phyloP scores from a whole-genome alignment of 192 early-diverging fungal genomes.

The Mortierella alpina region DNA sequence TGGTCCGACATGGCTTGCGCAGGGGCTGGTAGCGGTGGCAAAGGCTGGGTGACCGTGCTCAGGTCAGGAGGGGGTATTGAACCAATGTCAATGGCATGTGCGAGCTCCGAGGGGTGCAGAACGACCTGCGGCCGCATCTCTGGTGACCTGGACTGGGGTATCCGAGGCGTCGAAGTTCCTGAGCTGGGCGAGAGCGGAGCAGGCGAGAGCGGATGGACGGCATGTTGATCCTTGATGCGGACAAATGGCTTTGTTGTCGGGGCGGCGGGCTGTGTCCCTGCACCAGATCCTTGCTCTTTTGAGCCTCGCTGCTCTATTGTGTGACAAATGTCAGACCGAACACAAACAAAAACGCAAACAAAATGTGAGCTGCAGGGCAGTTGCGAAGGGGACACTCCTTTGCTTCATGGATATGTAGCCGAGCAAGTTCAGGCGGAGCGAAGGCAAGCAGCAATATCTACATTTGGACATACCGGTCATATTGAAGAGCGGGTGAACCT shows the following conservation, averaged over 20 bases:
- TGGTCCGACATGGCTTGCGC: constrained; percentile 14
- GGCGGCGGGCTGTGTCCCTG: constrained; percentile 2
- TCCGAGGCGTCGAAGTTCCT: constrained; percentile 29
- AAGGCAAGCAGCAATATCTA: background rate
- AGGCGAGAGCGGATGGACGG: constrained; percentile 36
- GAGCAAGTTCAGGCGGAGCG: no score
- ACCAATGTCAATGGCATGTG: constrained; percentile 9
- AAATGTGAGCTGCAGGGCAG: background rate
- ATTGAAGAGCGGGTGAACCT: constrained; percentile 27
- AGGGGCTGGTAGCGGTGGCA: constrained; percentile 35
- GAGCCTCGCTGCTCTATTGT: constrained; percentile 10
- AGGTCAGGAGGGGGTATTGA: constrained; percentile 15
- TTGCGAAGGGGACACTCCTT: no score
- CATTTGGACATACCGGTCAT: constrained; percentile 24
- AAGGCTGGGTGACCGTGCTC: constrained; percentile 23
- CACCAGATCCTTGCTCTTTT: constrained; percentile 7
- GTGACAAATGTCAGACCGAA: background rate
- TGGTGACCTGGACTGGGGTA: constrained; percentile 30
- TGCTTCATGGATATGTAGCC: no score
- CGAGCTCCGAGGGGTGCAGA: constrained; percentile 12
- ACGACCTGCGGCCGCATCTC: constrained; percentile 27
- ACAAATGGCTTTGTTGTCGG: constrained; percentile 6
- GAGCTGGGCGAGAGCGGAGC: constrained; percentile 36
- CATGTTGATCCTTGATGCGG: constrained; percentile 23
- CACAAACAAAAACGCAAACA: background rate